Evolutionary conservation across 2,329 filamentous ascomycete genomes (phyloP).

Genomic region (Pseudogymnoascus sp.): DNA sequence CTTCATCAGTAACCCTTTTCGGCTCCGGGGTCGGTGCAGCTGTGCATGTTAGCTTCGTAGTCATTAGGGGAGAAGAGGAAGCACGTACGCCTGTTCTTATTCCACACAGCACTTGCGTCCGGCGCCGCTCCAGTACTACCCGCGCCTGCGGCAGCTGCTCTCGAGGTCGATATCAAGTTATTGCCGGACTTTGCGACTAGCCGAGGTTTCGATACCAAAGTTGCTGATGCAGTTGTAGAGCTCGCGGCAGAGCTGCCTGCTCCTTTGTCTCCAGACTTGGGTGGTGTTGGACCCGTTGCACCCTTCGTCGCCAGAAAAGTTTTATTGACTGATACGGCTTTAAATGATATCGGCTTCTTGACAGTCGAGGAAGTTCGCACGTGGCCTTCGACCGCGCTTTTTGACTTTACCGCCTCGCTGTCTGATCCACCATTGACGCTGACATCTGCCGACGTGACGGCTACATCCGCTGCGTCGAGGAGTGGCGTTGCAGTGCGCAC

Average conservation of each 20-base stretch:
- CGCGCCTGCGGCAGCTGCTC: conserved; percentile 37
- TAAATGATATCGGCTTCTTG: conserved; percentile 74
- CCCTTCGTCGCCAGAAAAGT: conserved; percentile 71
- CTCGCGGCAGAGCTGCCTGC: conserved; percentile 31
- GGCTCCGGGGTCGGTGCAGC: conserved; percentile 59
- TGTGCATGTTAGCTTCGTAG: conserved; percentile 29
- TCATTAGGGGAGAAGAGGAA: conserved; percentile 9
- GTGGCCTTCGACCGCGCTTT: conserved; percentile 50
- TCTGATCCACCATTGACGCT: conserved; percentile 70
- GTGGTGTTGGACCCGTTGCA: conserved; percentile 33
- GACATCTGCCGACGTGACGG: conserved; percentile 54
- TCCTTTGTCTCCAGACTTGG: conserved; percentile 46
- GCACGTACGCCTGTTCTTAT: conserved; percentile 71
- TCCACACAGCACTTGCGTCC: conserved; percentile 73
- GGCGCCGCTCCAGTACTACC: conserved; percentile 53
- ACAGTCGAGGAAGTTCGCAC: conserved; percentile 49
- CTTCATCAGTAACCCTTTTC: conserved; percentile 79
- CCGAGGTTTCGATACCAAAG: conserved; percentile 55
- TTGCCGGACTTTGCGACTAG: conserved; percentile 68
- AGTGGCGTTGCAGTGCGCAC: conserved; percentile 45
- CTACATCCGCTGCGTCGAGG: conserved; percentile 49
- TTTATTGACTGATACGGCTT: conserved; percentile 78
- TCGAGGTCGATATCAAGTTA: conserved; percentile 43
- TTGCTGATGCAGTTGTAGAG: conserved; percentile 37
- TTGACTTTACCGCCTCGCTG: conserved; percentile 59